phyloP scores from a whole-genome alignment of 73 alveolate species.

The Blepharisma japonicum region DNA sequence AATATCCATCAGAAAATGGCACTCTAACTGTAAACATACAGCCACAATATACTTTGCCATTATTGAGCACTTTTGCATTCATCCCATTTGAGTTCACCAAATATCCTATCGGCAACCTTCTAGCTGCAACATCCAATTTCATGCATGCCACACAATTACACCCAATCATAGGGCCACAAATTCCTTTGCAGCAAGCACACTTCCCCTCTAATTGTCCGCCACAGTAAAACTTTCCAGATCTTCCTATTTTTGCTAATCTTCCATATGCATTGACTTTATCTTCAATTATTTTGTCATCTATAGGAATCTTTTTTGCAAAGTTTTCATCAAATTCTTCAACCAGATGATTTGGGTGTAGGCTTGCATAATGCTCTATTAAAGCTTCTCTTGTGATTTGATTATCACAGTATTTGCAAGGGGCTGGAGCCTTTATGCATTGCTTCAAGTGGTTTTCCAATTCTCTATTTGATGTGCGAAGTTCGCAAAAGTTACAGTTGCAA shows the following conservation, averaged over 20 bases:
- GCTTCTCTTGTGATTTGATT: too few relatives aligned
- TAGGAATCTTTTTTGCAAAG: background rate
- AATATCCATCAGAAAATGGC: constrained; percentile 51
- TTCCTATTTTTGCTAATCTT: constrained; percentile 45
- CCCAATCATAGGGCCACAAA: constrained; percentile 51
- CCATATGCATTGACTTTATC: constrained; percentile 20
- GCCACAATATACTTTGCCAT: constrained; percentile 46
- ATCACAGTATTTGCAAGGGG: too few relatives aligned
- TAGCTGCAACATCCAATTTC: constrained; percentile 36
- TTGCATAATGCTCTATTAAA: background rate
- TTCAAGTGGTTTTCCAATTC: too few relatives aligned
- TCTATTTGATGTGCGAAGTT: too few relatives aligned
- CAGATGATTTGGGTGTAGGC: constrained; percentile 7
- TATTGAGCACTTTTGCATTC: constrained; percentile 30
- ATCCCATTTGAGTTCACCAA: constrained; percentile 48
- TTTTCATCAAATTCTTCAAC: constrained; percentile 31
- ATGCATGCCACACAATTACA: constrained; percentile 51
- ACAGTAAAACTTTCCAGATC: constrained; percentile 46
- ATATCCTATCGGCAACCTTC: constrained; percentile 44
- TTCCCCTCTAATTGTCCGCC: constrained; percentile 39
- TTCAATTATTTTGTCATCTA: constrained; percentile 2
- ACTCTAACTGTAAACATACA: constrained; percentile 26
- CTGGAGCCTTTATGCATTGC: too few relatives aligned
- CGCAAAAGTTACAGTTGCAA: too few relatives aligned
- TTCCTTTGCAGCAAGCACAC: constrained; percentile 53